phyloP scores from a whole-genome alignment of 108 stramenopile genomes.

The Chaetoceros tenuissimus region DNA sequence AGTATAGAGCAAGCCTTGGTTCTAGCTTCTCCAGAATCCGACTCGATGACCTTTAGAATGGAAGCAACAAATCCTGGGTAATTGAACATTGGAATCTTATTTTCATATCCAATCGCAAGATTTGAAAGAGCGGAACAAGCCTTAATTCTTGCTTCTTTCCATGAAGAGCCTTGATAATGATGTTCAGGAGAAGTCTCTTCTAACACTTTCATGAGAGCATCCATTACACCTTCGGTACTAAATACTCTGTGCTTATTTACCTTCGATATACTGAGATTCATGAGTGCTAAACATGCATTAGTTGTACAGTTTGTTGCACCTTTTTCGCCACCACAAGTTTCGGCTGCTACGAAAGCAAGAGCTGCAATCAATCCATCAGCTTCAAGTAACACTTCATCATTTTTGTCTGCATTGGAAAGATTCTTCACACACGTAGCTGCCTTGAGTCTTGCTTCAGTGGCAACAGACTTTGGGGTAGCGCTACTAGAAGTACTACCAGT shows the following conservation, averaged over 20 bases:
- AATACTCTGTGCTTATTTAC: conserved; percentile 84
- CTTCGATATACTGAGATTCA: conserved; percentile 85
- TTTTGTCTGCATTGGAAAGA: conserved; percentile 81
- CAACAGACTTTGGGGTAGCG: conserved; percentile 11
- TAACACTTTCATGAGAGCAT: conserved; percentile 82
- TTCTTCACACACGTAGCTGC: conserved; percentile 89
- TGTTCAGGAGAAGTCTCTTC: conserved; percentile 51
- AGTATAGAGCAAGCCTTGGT: conserved; percentile 88
- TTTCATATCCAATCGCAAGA: conserved; percentile 87
- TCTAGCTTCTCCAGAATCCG: conserved; percentile 74
- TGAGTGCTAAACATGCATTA: conserved; percentile 80
- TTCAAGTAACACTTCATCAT: conserved; percentile 75
- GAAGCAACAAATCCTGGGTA: conserved; percentile 84
- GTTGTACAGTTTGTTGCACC: conserved; percentile 82
- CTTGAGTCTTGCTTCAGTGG: conserved; percentile 80
- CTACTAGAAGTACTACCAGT: neutral
- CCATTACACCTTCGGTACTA: conserved; percentile 81
- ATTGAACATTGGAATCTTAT: conserved; percentile 89
- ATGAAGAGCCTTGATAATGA: conserved; percentile 22
- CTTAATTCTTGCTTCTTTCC: conserved; percentile 77
- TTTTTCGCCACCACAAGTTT: conserved; percentile 50
- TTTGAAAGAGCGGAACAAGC: conserved; percentile 85
- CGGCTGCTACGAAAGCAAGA: conserved; percentile 64
- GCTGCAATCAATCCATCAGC: conserved; percentile 76
- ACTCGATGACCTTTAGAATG: conserved; percentile 78